Conservation (phyloP, 352 stramenopile genomes). For the Phytophthora crassamura region DNA sequence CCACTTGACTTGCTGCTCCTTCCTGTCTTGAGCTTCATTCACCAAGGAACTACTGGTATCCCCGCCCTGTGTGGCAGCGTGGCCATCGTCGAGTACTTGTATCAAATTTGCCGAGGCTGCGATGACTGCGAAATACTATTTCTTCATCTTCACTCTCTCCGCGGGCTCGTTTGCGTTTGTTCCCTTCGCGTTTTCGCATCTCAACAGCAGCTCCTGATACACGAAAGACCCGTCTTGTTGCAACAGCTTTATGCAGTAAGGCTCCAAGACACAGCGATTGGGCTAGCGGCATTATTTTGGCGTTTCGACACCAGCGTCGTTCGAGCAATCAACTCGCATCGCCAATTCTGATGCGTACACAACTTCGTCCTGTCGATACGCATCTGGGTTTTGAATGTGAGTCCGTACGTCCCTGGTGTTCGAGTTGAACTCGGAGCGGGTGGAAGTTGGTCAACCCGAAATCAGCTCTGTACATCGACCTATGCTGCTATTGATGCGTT, state of each 20-base stretch:
- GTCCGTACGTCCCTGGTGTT: conserved; percentile 39
- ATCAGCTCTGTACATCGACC: conserved; percentile 30
- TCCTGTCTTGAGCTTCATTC: too few relatives aligned
- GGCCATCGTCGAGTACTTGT: too few relatives aligned
- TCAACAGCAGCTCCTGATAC: conserved; percentile 28
- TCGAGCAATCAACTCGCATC: conserved; percentile 47
- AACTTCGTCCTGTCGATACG: conserved; percentile 34
- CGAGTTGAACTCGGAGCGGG: conserved; percentile 32
- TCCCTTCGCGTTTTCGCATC: too few relatives aligned
- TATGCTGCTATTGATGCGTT: conserved; percentile 41
- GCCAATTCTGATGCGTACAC: conserved; percentile 42
- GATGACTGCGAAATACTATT: conserved; percentile 24
- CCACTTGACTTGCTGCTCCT: too few relatives aligned
- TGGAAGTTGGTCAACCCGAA: too few relatives aligned
- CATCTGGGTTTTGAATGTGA: conserved; percentile 40
- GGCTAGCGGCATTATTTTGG: conserved; percentile 31
- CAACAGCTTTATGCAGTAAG: conserved; percentile 43
- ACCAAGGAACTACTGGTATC: too few relatives aligned
- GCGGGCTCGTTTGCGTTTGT: conserved; percentile 20
- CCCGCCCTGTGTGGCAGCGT: too few relatives aligned
- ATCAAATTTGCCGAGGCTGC: conserved; percentile 27
- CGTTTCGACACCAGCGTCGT: conserved; percentile 34
- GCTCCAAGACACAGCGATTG: conserved; percentile 49
- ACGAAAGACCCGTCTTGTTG: conserved; percentile 35
- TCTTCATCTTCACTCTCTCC: conserved; percentile 26